Conservation (phyloP, 2,329 filamentous ascomycete species). For the Neocucurbitaria cava region DNA sequence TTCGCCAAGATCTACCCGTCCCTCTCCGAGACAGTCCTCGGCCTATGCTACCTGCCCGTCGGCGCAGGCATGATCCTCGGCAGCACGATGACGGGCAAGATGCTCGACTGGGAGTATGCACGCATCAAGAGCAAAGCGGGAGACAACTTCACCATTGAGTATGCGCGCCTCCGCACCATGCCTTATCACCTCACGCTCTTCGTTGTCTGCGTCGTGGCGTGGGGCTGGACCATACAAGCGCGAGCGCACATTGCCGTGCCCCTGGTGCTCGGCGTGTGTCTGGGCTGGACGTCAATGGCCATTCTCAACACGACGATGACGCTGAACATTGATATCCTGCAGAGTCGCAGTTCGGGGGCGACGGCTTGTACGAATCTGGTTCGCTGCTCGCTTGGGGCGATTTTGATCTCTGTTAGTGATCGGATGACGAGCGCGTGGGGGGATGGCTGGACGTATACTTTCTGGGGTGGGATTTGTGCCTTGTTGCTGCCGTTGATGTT, state of each 20-base stretch:
- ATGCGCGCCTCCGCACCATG: slow-evolving; percentile 37
- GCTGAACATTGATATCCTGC: slow-evolving; percentile 39
- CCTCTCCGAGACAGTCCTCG: slow-evolving; percentile 32
- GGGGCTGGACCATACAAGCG: slow-evolving; percentile 35
- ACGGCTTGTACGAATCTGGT: slow-evolving; percentile 38
- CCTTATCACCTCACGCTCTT: slow-evolving; percentile 34
- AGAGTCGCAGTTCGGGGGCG: slow-evolving; percentile 30
- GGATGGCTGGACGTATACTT: slow-evolving; percentile 37
- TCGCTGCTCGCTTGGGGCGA: slow-evolving; percentile 32
- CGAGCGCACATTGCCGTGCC: slow-evolving; percentile 31
- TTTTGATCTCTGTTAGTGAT: slow-evolving; percentile 35
- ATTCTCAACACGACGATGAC: slow-evolving; percentile 42
- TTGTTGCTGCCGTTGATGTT: slow-evolving; percentile 36
- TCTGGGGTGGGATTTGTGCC: slow-evolving; percentile 32
- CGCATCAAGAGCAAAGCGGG: slow-evolving; percentile 36
- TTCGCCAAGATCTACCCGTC: slow-evolving; percentile 33
- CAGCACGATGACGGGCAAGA: slow-evolving; percentile 59
- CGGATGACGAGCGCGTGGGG: slow-evolving; percentile 28
- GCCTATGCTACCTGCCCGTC: slow-evolving; percentile 60
- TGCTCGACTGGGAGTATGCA: slow-evolving; percentile 61
- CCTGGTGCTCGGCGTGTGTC: slow-evolving; percentile 26
- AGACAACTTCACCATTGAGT: slow-evolving; percentile 35
- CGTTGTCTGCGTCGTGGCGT: slow-evolving; percentile 33
- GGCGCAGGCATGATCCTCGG: slow-evolving; percentile 63
- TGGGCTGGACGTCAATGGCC: slow-evolving; percentile 36